A percentile compares a stretch with the other conserved stretches of the same genome.
Evolutionary conservation across 108 stramenopile species (phyloP).

Genomic region (Pseudonitzschia delicatissima): DNA sequence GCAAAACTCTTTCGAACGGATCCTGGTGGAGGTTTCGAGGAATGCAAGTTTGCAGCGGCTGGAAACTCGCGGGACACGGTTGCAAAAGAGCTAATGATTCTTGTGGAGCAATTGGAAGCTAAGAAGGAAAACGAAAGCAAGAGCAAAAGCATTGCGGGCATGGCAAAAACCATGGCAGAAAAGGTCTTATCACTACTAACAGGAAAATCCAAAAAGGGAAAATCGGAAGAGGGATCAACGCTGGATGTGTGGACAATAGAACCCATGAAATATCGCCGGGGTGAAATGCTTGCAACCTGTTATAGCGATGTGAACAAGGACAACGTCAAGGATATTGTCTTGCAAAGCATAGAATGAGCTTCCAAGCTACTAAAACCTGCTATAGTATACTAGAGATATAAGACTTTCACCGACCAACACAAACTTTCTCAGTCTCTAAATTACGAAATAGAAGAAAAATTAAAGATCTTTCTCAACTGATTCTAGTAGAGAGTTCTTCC

Average conservation of each 20-base stretch:
- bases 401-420: too few relatives aligned
- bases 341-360: too few relatives aligned
- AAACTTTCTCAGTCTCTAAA: too few relatives aligned
- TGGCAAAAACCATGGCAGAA: neutral
- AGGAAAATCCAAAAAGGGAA: too few relatives aligned
- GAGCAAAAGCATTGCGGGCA: neutral
- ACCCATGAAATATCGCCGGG: conserved; percentile 12
- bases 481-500: too few relatives aligned
- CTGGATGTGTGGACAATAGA: conserved; percentile 40
- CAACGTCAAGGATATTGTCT: neutral
- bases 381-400: too few relatives aligned
- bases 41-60: conserved; percentile 42
- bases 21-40: conserved; percentile 63
- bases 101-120: neutral
- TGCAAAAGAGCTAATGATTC: conserved; percentile 4
- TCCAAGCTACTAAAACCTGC: too few relatives aligned
- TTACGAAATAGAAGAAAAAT: too few relatives aligned
- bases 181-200: neutral
- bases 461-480: too few relatives aligned
- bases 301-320: conserved; percentile 16
- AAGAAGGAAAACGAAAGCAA: neutral
- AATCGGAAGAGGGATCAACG: neutral
- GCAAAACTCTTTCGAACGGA: conserved; percentile 52
- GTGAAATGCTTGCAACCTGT: conserved; percentile 25
- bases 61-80: neutral